Percentiles rank a stretch among this genome's conserved stretches.
phyloP scores from a whole-genome alignment of 2,329 filamentous ascomycete species.

The Epichloe brachyelytri region DNA sequence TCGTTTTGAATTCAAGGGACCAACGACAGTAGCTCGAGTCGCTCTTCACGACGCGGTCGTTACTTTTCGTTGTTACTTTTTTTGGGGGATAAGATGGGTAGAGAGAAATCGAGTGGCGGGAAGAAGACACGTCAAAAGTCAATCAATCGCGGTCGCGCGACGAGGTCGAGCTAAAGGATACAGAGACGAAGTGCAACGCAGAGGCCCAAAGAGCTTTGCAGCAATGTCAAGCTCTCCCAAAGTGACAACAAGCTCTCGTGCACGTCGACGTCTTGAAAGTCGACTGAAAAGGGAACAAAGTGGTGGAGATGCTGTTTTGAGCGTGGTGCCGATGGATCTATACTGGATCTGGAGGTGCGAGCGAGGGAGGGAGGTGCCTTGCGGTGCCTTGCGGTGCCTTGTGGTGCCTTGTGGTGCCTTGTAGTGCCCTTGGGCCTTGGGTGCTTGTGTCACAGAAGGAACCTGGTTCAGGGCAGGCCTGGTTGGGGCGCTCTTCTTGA shows the following conservation, averaged over 20 bases:
- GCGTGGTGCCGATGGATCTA: constrained; percentile 52
- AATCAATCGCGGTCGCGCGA: constrained; percentile 1
- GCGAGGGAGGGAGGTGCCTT: constrained; percentile 31
- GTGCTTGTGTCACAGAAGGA: neutral
- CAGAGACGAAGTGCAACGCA: neutral
- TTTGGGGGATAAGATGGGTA: neutral
- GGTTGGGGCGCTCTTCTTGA: constrained; percentile 21
- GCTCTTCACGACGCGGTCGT: constrained; percentile 1
- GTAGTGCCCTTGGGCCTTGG: neutral
- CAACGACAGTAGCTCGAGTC: constrained; percentile 2
- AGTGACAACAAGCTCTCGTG: constrained; percentile 19
- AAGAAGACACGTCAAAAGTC: constrained; percentile 2
- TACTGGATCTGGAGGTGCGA: constrained; percentile 51
- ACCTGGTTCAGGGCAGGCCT: neutral
- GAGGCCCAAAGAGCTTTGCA: neutral
- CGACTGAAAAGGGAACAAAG: constrained; percentile 36
- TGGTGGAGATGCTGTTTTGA: constrained; percentile 52
- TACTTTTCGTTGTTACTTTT: neutral
- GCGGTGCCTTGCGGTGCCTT: constrained; percentile 32
- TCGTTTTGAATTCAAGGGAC: neutral
- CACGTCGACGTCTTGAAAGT: constrained; percentile 7
- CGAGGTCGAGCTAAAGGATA: neutral
- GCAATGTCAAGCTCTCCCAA: constrained; percentile 5
- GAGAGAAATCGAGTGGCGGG: constrained; percentile 1
- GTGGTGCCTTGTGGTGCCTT: constrained; percentile 24